phyloP scores from a whole-genome alignment of 2,329 filamentous ascomycete species.

The Xylaria sp. region DNA sequence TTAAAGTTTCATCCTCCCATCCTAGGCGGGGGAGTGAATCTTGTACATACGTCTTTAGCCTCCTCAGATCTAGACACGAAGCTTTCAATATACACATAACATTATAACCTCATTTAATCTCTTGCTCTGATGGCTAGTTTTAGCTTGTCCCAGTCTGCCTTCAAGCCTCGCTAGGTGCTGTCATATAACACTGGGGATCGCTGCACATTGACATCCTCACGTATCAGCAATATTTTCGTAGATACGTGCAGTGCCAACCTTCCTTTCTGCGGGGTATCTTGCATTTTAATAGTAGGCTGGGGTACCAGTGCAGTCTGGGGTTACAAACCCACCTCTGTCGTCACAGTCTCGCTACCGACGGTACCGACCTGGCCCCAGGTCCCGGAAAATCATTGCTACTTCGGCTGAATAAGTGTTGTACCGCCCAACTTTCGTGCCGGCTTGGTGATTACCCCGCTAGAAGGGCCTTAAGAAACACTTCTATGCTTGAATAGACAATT shows the following conservation, averaged over 20 bases:
- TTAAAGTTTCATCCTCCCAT: too few relatives aligned
- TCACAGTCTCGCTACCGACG: neutral
- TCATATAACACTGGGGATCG: neutral
- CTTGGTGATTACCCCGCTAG: conserved; percentile 3
- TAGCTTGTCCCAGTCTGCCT: neutral
- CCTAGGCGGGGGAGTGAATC: too few relatives aligned
- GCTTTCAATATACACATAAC: too few relatives aligned
- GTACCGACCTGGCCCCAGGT: too few relatives aligned
- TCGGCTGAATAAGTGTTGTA: conserved; percentile 10
- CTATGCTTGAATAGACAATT: too few relatives aligned
- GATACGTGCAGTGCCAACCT: neutral
- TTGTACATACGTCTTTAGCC: too few relatives aligned
- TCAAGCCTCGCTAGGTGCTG: neutral
- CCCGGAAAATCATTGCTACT: conserved; percentile 7
- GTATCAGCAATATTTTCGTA: neutral
- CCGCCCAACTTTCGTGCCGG: neutral
- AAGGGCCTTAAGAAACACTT: neutral
- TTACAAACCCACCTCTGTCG: conserved; percentile 4
- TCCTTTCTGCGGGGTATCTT: conserved; percentile 18
- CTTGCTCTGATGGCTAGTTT: neutral
- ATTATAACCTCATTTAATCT: too few relatives aligned
- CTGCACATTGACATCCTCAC: neutral
- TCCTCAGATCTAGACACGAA: too few relatives aligned
- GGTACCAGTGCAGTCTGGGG: neutral
- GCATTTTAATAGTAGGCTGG: neutral